phyloP scores from a whole-genome alignment of 2,329 filamentous ascomycete genomes.

The Hypoxylon sp. region DNA sequence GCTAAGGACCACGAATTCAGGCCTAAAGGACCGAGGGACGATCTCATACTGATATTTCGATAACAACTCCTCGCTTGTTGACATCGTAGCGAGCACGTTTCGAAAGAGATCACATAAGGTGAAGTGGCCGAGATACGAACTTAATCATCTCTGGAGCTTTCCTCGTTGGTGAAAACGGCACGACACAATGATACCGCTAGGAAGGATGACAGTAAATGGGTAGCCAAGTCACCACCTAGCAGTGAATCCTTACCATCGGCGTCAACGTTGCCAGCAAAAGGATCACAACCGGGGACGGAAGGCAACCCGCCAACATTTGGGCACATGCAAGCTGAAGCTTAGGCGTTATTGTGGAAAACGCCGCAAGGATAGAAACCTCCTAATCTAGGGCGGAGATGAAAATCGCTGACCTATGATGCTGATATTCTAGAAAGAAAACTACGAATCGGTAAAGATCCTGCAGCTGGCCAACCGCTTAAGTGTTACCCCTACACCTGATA shows the following conservation, averaged over 20 bases:
- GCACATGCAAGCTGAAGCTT: conserved; percentile 15
- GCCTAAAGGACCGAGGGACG: conserved; percentile 63
- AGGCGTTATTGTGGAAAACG: conserved; percentile 10
- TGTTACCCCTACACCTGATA: conserved; percentile 3
- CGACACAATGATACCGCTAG: not conserved
- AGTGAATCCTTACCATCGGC: not conserved
- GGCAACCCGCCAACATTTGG: conserved; percentile 2
- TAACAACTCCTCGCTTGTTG: conserved; percentile 50
- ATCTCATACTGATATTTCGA: conserved; percentile 58
- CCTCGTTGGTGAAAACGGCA: not conserved
- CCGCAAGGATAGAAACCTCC: conserved; percentile 8
- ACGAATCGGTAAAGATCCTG: conserved; percentile 10
- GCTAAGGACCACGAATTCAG: conserved; percentile 77
- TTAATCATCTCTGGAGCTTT: conserved; percentile 15
- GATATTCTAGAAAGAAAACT: conserved; percentile 15
- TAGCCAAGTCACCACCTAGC: not conserved
- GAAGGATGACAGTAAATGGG: not conserved
- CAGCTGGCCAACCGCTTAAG: conserved; percentile 1
- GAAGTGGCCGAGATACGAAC: conserved; percentile 13
- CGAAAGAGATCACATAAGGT: conserved; percentile 8
- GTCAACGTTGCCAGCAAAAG: conserved; percentile 2
- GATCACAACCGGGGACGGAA: not conserved
- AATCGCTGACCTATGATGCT: conserved; percentile 6
- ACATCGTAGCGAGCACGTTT: conserved; percentile 41
- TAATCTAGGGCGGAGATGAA: conserved; percentile 9